Evolutionary conservation across 2,329 filamentous ascomycete genomes (phyloP).

Genomic region (Colletotrichum acutatum): DNA sequence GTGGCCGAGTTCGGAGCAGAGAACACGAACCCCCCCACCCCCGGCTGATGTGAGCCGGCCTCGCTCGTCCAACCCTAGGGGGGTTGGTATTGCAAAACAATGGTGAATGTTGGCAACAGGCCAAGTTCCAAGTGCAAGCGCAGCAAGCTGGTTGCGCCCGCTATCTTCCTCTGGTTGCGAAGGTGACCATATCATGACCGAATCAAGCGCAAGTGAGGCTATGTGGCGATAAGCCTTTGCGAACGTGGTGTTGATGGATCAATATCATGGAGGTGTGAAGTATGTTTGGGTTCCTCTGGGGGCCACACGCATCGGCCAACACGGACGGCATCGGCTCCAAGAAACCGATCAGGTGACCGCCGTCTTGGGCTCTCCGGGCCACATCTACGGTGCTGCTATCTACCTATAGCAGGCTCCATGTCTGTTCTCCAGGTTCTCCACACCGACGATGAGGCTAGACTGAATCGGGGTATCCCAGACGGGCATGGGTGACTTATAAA

Average conservation of each 20-base stretch:
- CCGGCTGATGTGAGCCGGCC: background rate
- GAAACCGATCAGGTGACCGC: slow-evolving; percentile 40
- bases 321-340: slow-evolving; percentile 30
- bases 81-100: background rate
- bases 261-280: background rate
- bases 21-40: background rate
- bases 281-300: background rate
- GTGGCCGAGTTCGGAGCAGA: slow-evolving; percentile 2
- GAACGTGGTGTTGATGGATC: background rate
- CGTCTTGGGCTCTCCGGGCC: background rate
- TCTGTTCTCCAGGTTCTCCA: slow-evolving; percentile 5
- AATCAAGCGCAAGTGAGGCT: slow-evolving; percentile 16
- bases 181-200: slow-evolving; percentile 7
- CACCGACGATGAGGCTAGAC: background rate
- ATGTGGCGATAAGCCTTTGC: slow-evolving; percentile 15
- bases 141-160: background rate
- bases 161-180: slow-evolving; percentile 7
- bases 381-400: slow-evolving; percentile 3
- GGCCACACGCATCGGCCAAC: slow-evolving; percentile 19
- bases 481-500: slow-evolving; percentile 1
- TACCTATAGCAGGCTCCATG: slow-evolving; percentile 15
- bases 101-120: background rate
- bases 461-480: slow-evolving; percentile 18
- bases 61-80: slow-evolving; percentile 4
- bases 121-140: background rate